A percentile compares a stretch with the other conserved stretches of the same genome.
phyloP scores from a whole-genome alignment of 208 protist genomes.

The Sergeia podlipaevii region DNA sequence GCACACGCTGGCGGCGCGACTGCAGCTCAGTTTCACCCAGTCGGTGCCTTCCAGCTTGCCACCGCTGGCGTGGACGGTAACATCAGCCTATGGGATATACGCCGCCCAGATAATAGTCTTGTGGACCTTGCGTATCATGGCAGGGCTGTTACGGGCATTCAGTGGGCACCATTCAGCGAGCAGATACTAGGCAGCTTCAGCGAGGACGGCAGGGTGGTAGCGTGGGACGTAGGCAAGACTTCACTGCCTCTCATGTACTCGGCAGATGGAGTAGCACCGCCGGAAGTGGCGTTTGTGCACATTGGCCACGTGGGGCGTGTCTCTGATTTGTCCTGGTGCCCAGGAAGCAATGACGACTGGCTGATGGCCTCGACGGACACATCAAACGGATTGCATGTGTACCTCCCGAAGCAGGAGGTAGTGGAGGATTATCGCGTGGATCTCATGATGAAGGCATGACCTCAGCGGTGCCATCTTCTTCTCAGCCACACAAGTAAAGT shows the following conservation, averaged over 20 bases:
- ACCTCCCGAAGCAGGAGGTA: slow-evolving; percentile 24
- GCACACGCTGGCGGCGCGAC: slow-evolving; percentile 38
- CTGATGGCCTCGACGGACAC: slow-evolving; percentile 92
- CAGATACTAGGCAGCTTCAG: slow-evolving; percentile 34
- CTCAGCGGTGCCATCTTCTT: background rate
- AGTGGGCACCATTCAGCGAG: slow-evolving; percentile 53
- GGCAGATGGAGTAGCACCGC: slow-evolving; percentile 39
- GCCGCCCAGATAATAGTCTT: slow-evolving; percentile 20
- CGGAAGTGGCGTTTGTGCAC: slow-evolving; percentile 93
- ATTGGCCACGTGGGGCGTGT: slow-evolving; percentile 95
- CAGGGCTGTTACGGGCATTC: slow-evolving; percentile 33
- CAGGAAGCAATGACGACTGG: slow-evolving; percentile 86
- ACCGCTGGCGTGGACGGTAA: slow-evolving; percentile 29
- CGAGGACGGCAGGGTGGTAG: slow-evolving; percentile 49
- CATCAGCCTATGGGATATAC: slow-evolving; percentile 52
- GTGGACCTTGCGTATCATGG: slow-evolving; percentile 37
- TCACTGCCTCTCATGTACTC: slow-evolving; percentile 31
- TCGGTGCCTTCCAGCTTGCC: slow-evolving; percentile 47
- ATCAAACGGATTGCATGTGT: slow-evolving; percentile 96
- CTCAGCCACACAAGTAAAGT: background rate
- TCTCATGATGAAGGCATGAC: background rate
- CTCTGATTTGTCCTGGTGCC: slow-evolving; percentile 91
- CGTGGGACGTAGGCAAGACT: slow-evolving; percentile 48
- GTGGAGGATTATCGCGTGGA: slow-evolving; percentile 35
- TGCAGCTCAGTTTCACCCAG: slow-evolving; percentile 47